Conservation (phyloP, 1,284 basidiomycete species). For the Trichosporon sp. region DNA sequence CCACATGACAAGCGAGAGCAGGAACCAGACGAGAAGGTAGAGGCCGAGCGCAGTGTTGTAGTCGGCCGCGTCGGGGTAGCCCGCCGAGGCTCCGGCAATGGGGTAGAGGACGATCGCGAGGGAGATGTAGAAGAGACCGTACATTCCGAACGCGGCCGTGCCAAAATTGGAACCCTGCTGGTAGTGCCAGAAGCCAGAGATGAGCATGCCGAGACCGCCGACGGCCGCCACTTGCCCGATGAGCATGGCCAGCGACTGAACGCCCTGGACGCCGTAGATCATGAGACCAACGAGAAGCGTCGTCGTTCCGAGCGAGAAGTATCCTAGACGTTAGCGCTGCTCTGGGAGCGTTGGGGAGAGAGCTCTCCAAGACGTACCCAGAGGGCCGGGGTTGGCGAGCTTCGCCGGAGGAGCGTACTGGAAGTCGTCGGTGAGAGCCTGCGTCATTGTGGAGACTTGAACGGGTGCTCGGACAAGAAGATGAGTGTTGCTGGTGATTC, state of each 20-base stretch:
- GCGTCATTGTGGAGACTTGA: not conserved
- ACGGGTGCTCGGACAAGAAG: not conserved
- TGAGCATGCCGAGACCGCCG: slow-evolving; percentile 32
- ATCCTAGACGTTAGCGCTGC: slow-evolving; percentile 10
- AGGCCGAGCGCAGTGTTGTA: slow-evolving; percentile 30
- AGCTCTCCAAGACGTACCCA: slow-evolving; percentile 17
- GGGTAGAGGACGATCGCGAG: slow-evolving; percentile 29
- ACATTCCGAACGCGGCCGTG: slow-evolving; percentile 30
- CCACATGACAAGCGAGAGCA: slow-evolving; percentile 28
- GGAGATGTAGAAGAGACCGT: slow-evolving; percentile 33
- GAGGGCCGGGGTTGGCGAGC: slow-evolving; percentile 24
- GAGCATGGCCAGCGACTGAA: slow-evolving; percentile 22
- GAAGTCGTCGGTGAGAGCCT: slow-evolving; percentile 9
- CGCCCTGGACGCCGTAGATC: slow-evolving; percentile 25
- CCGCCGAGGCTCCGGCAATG: slow-evolving; percentile 21
- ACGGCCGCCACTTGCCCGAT: slow-evolving; percentile 26
- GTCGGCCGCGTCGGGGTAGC: slow-evolving; percentile 23
- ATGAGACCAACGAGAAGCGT: slow-evolving; percentile 29
- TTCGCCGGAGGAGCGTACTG: not conserved
- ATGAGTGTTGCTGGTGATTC: not conserved
- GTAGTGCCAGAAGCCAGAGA: slow-evolving; percentile 29
- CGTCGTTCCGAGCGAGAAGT: slow-evolving; percentile 30
- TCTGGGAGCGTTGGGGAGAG: not conserved
- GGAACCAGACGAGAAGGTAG: slow-evolving; percentile 28
- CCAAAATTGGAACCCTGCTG: slow-evolving; percentile 29